Conservation (phyloP, 2,329 filamentous ascomycete species). For the Alternaria consortialis region DNA sequence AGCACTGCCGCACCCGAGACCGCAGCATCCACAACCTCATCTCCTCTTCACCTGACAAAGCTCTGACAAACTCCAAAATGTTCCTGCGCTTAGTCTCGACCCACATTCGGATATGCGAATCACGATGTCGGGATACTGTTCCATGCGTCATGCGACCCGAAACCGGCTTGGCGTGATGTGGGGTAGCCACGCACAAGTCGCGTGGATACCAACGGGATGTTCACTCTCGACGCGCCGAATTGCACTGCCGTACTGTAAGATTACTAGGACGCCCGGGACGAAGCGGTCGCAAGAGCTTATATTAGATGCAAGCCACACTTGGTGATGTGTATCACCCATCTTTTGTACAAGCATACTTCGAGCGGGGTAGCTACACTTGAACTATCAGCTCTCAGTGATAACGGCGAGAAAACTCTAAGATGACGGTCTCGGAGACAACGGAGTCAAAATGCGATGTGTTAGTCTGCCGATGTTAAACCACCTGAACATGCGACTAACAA, state of each 20-base stretch:
- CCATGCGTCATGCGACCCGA: conserved; percentile 18
- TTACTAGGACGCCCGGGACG: neutral
- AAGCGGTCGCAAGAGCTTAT: conserved; percentile 1
- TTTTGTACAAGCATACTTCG: neutral
- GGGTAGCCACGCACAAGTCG: conserved; percentile 28
- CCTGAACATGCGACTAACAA: conserved; percentile 3
- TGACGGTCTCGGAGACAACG: conserved; percentile 28
- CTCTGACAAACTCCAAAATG: conserved; percentile 19
- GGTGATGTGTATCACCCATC: neutral
- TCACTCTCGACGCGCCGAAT: conserved; percentile 23
- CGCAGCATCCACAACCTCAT: neutral
- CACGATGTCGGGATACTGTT: conserved; percentile 4
- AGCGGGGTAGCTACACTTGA: neutral
- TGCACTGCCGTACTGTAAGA: conserved; percentile 26
- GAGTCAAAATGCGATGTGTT: conserved; percentile 51
- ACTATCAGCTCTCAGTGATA: neutral
- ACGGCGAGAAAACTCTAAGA: conserved; percentile 26
- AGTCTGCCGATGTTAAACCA: conserved; percentile 7
- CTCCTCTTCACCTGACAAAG: conserved; percentile 22
- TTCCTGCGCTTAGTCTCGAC: neutral
- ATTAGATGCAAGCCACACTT: conserved; percentile 2
- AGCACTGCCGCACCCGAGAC: neutral
- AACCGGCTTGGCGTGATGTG: conserved; percentile 31
- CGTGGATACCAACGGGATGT: neutral
- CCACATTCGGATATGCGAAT: conserved; percentile 21